Conservation (phyloP, 2,329 filamentous ascomycete species). For the Thielaviopsis euricoi region DNA sequence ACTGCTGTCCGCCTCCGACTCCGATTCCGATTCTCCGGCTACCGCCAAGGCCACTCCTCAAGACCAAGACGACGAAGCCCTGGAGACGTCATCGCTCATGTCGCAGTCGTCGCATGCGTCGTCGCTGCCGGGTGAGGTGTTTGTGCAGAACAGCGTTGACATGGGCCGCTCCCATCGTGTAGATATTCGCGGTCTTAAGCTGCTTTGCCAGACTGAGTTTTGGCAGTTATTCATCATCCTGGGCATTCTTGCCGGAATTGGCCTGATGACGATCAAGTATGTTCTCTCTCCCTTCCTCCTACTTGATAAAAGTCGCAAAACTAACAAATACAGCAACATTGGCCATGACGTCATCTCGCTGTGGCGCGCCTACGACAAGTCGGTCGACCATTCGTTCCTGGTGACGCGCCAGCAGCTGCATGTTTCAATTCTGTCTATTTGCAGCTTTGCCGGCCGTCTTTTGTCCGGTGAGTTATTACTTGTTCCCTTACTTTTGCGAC, state of each 20-base stretch:
- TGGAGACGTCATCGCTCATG: constrained; percentile 71
- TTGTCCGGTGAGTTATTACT: constrained; percentile 42
- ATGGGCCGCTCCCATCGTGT: constrained; percentile 58
- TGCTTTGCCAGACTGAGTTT: constrained; percentile 62
- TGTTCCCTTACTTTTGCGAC: background rate
- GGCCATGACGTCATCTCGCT: constrained; percentile 78
- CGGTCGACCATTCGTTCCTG: constrained; percentile 56
- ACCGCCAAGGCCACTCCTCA: constrained; percentile 13
- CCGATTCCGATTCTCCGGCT: background rate
- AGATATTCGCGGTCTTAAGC: constrained; percentile 76
- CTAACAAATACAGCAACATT: constrained; percentile 54
- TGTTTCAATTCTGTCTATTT: constrained; percentile 82
- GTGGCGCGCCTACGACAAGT: constrained; percentile 72
- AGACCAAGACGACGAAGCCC: constrained; percentile 28
- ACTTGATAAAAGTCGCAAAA: background rate
- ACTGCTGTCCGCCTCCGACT: background rate
- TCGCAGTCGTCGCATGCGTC: constrained; percentile 37
- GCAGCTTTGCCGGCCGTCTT: constrained; percentile 70
- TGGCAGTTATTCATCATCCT: constrained; percentile 84
- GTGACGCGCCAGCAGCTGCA: constrained; percentile 74
- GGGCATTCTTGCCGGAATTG: constrained; percentile 80
- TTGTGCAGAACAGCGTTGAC: constrained; percentile 46
- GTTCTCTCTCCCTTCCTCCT: constrained; percentile 18
- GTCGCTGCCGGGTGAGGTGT: constrained; percentile 32
- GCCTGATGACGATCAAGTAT: constrained; percentile 98